Evolutionary conservation across 345 rosid genomes (phyloP).

Genomic region (Euphorbia peplus): DNA sequence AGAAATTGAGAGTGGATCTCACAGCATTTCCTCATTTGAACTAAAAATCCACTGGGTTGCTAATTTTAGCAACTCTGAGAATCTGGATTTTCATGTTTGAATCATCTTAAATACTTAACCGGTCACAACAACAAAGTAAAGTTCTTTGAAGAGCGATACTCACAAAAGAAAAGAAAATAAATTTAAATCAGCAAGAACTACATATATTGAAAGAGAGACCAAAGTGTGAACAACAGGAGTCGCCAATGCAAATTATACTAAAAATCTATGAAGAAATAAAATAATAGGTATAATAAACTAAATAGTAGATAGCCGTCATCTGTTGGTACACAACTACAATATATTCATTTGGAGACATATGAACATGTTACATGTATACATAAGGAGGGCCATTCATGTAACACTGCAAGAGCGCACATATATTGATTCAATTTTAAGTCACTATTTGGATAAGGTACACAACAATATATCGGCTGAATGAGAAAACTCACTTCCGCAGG

Average conservation of each 20-base stretch:
- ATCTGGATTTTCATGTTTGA: not conserved
- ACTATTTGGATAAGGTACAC: not conserved
- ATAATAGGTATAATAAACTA: not conserved
- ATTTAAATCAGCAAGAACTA: not conserved
- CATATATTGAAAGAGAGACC: not conserved
- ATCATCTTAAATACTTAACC: not conserved
- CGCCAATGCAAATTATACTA: not conserved
- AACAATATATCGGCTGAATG: not conserved
- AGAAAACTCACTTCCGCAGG: slow-evolving; percentile 84
- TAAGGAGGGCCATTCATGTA: not conserved
- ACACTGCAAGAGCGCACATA: not conserved
- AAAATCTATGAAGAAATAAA: not conserved
- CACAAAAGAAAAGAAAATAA: not conserved
- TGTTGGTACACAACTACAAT: not conserved
- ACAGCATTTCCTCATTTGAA: not conserved
- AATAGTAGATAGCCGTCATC: not conserved
- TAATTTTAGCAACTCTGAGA: not conserved
- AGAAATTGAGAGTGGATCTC: not conserved
- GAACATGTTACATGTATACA: not conserved
- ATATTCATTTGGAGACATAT: not conserved
- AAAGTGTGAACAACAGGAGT: no score
- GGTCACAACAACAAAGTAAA: not conserved
- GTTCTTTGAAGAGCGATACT: not conserved
- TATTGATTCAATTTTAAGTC: not conserved
- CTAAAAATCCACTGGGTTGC: not conserved